Evolutionary conservation across 2,329 filamentous ascomycete genomes (phyloP).

Genomic region (Sclerotiophoma versabilis): DNA sequence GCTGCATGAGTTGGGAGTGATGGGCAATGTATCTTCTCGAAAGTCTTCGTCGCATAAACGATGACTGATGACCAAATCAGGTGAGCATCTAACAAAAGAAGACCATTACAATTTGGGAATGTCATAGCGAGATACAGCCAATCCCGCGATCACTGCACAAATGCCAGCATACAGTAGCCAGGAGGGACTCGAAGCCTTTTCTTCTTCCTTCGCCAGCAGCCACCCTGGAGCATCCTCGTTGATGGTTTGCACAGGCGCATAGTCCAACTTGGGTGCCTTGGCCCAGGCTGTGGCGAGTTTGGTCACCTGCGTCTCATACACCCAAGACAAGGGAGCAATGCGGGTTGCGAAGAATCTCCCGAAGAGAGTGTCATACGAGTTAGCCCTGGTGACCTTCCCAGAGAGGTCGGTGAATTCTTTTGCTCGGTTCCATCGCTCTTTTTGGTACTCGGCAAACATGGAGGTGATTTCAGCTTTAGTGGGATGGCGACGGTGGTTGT

Average conservation of each 20-base stretch:
- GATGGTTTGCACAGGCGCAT: slow-evolving; percentile 22
- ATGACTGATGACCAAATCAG: too few relatives aligned
- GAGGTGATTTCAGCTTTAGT: slow-evolving; percentile 9
- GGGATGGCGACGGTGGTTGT: slow-evolving; percentile 13
- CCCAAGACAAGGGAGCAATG: slow-evolving; percentile 3
- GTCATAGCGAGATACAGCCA: neutral
- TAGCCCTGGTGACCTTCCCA: slow-evolving; percentile 18
- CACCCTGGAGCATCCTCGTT: slow-evolving; percentile 21
- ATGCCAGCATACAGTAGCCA: slow-evolving; percentile 13
- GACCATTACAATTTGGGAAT: neutral
- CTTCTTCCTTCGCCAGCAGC: slow-evolving; percentile 4
- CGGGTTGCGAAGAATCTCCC: slow-evolving; percentile 12
- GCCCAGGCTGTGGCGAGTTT: slow-evolving; percentile 8
- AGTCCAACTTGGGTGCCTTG: slow-evolving; percentile 21
- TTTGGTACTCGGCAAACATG: slow-evolving; percentile 24
- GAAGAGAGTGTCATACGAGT: slow-evolving; percentile 19
- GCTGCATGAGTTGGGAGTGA: too few relatives aligned
- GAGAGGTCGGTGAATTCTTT: slow-evolving; percentile 17
- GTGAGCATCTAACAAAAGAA: neutral
- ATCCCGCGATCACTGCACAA: neutral
- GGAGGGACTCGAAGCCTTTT: neutral
- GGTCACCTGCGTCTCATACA: slow-evolving; percentile 3
- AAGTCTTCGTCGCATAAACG: too few relatives aligned
- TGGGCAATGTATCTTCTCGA: too few relatives aligned
- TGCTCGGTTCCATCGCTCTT: slow-evolving; percentile 15